Evolutionary conservation across 2,329 filamentous ascomycete species (phyloP), one percentile per base, ranked within the genome.

Genomic region (Sporothrix inflata): DNA sequence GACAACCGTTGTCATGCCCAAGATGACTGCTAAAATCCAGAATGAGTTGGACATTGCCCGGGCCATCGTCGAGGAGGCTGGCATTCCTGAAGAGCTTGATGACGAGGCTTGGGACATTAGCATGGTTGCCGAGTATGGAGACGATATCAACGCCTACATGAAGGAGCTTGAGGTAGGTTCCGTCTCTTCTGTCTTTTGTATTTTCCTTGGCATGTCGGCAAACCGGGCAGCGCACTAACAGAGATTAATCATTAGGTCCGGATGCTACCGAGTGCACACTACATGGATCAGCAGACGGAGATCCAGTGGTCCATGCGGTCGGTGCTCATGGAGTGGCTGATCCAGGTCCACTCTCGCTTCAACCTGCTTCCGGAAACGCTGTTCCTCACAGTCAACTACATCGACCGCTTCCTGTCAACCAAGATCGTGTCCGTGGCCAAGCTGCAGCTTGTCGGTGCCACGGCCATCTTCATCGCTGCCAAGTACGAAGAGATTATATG

Each of bases 401-500:
- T 99, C 74, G 96, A 99, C 81, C 93, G 96, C 34, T 99, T 99
- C 81, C 88, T 99, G 27, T 96, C 94, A 0, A 89, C 89, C 84
- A 99, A 99, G 85, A 90, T 98, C 49, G 94, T 99, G 45, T 98
- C 96, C 1, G 88, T 98, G 16, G 93, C 92, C 74, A 98, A 98
- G 83, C 87, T 99, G 61, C 96, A 99, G 83, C 89, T 99, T 19
- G 96, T 98, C 69, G 96, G 96, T 63, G 95, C 96, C 27, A 98
- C 96, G 4, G 96, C 96, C 34, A 92, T 99, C 76, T 94, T 98
- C 78, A 91, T 99, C 74, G 96, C 96, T 14, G 93, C 96, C 77
- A 99, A 99, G 83, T 99, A 98, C 79, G 96, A 99, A 82, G 96
- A 99, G 84, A 98, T 99, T 84, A 97, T 97, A 82, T 97, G 94